Evolutionary conservation across 306 rosid genomes (phyloP), one percentile per base, ranked within the genome.

Genomic region (Astragalus membranaceus): DNA sequence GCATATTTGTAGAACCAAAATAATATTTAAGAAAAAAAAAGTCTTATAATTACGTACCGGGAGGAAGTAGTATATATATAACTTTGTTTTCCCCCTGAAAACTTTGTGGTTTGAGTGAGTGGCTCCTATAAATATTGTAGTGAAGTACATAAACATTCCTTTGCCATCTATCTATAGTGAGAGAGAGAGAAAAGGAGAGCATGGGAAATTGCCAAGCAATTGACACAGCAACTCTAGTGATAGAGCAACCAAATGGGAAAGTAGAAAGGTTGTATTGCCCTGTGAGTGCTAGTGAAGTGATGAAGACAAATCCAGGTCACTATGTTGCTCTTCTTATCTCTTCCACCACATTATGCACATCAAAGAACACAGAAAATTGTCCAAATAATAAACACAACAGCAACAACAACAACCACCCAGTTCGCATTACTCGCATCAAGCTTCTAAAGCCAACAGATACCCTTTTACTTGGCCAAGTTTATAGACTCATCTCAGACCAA

Each of bases 121-220:
- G 72, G 63, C 42, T 53, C 49, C 83, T 62, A 69, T 69, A 79
- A 52, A 53, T 69, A 47, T 63, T 79, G 5, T 73, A 49, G 9
- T 32, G 3, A 11, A 17, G 36, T 13, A 32, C 55, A 65, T 55
- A 6, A 16, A 62, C 77, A 62, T 74, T 61, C 75, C 72, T 69
- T 64, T 73, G 77, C 54, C n/a, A n/a, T n/a, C n/a, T n/a, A 23
- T 17, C 76, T 43, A 26, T 26, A 26, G 30, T 26, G 30, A 23
- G 42, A 32, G 35, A 57, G 70, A 58, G 72, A 71, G 51, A 13
- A 62, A 16, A 47, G 30, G 43, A 72, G 74, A 69, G 64, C 50
- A 90, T 94, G 99, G 99, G 99, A 39, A 94, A 94, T 64, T 94
- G 99, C n/a, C 99, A 94, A 79, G 99, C 99, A 44, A 76, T 87